Percentiles rank a stretch among this genome's conserved stretches.
Conservation (phyloP, 2,329 filamentous ascomycete genomes). For the Bipolaris gigantea region DNA sequence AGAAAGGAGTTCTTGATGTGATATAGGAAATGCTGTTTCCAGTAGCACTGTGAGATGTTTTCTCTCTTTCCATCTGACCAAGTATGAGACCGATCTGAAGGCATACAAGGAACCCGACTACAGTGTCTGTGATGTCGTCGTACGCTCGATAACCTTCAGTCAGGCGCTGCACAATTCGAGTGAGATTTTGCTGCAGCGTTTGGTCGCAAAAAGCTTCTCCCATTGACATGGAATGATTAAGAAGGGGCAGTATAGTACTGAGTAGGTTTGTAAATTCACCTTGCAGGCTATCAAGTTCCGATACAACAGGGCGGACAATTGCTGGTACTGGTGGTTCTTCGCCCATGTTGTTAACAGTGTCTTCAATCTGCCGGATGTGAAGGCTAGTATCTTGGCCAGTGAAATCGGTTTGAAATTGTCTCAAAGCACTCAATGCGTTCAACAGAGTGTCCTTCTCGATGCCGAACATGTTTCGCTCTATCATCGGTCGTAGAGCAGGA, state of each 20-base stretch:
- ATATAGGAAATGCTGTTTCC: constrained; percentile 31
- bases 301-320: constrained; percentile 71
- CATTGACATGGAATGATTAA: constrained; percentile 25
- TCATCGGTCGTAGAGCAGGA: constrained; percentile 63
- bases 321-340: constrained; percentile 65
- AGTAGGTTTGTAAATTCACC: constrained; percentile 80
- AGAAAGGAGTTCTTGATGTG: constrained; percentile 36
- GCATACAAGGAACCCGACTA: constrained; percentile 77
- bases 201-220: constrained; percentile 34
- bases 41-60: constrained; percentile 14
- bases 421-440: constrained; percentile 62
- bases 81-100: constrained; percentile 75
- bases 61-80: constrained; percentile 25
- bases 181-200: constrained; percentile 59
- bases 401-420: constrained; percentile 66
- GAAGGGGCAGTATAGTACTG: constrained; percentile 36
- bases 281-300: constrained; percentile 72
- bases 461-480: constrained; percentile 64
- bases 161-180: constrained; percentile 70
- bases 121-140: constrained; percentile 78
- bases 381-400: constrained; percentile 70
- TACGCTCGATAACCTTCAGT: constrained; percentile 73
- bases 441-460: constrained; percentile 60
- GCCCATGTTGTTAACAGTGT: constrained; percentile 66
- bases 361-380: constrained; percentile 64